phyloP scores from a whole-genome alignment of 2,329 filamentous ascomycete species.

The Purpureocillium lavendulum region DNA sequence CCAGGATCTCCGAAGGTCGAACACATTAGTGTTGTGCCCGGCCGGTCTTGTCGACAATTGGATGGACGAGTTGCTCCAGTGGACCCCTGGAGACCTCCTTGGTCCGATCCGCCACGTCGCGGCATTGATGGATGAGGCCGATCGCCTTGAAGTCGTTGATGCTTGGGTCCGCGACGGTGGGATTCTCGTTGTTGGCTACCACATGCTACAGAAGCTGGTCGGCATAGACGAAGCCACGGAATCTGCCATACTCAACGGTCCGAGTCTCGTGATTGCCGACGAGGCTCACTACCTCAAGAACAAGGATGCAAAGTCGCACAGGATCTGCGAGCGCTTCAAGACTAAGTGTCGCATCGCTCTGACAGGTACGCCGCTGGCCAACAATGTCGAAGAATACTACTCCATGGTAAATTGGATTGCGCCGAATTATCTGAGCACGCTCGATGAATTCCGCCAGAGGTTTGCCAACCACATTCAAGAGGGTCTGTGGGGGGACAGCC shows the following conservation, averaged over 20 bases:
- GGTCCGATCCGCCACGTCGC: slow-evolving; percentile 51
- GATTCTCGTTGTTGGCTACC: slow-evolving; percentile 69
- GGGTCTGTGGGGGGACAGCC: slow-evolving; percentile 63
- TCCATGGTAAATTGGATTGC: slow-evolving; percentile 85
- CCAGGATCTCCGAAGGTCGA: slow-evolving; percentile 47
- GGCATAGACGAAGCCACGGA: slow-evolving; percentile 21
- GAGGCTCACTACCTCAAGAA: slow-evolving; percentile 81
- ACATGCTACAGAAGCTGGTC: slow-evolving; percentile 47
- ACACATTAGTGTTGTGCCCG: slow-evolving; percentile 69
- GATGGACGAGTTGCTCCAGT: slow-evolving; percentile 65
- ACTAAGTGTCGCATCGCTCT: slow-evolving; percentile 71
- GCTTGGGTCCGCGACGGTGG: slow-evolving; percentile 60
- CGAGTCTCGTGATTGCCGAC: slow-evolving; percentile 73
- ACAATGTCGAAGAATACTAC: slow-evolving; percentile 77
- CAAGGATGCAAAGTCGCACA: slow-evolving; percentile 38
- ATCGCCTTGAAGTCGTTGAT: slow-evolving; percentile 38
- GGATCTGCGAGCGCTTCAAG: slow-evolving; percentile 48
- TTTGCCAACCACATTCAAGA: slow-evolving; percentile 66
- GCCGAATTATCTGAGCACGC: slow-evolving; percentile 64
- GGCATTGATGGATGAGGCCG: slow-evolving; percentile 18
- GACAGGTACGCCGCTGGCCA: slow-evolving; percentile 79
- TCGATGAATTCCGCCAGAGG: slow-evolving; percentile 58
- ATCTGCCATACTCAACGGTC: slow-evolving; percentile 45
- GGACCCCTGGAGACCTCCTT: slow-evolving; percentile 51
- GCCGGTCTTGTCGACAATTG: slow-evolving; percentile 72